A percentile compares a stretch with the other conserved stretches of the same genome.
Conservation (phyloP, 2,329 filamentous ascomycete genomes). For the Ophiostoma triangulosporum region DNA sequence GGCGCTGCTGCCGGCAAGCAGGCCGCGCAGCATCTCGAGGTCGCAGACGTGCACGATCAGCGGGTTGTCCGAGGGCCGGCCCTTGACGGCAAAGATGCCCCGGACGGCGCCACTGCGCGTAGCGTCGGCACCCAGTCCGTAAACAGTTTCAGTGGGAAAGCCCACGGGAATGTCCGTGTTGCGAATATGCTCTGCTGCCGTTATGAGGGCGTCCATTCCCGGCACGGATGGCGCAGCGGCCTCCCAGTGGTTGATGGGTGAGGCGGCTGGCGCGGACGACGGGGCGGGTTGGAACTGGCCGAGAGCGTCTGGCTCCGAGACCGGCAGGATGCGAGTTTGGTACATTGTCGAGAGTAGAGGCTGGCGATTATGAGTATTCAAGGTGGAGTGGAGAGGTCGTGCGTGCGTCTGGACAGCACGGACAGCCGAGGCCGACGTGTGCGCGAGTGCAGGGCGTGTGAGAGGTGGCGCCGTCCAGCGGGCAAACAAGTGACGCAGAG, state of each 20-base stretch:
- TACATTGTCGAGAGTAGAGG: constrained; percentile 7
- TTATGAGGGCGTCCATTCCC: constrained; percentile 32
- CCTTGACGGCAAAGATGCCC: constrained; percentile 89
- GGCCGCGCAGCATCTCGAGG: constrained; percentile 54
- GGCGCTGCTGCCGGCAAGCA: constrained; percentile 36
- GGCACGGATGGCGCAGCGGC: constrained; percentile 16
- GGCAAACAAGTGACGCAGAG: not conserved
- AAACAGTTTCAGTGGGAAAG: constrained; percentile 96
- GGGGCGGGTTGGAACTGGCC: constrained; percentile 13
- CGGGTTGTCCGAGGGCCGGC: constrained; percentile 83
- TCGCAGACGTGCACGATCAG: constrained; percentile 88
- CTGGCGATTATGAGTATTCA: not conserved
- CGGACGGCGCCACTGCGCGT: constrained; percentile 70
- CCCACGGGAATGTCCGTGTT: constrained; percentile 65
- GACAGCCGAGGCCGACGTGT: too few species aligned
- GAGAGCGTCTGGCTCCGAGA: constrained; percentile 10
- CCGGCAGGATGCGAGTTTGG: constrained; percentile 14
- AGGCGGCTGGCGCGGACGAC: not conserved
- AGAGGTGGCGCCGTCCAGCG: constrained; percentile 11
- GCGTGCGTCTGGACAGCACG: too few species aligned
- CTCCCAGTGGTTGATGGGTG: constrained; percentile 28
- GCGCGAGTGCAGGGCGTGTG: not conserved
- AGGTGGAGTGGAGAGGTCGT: not conserved
- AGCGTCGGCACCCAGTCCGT: constrained; percentile 91
- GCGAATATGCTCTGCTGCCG: constrained; percentile 54